phyloP scores from a whole-genome alignment of 345 rosid genomes.

The Noccaea caerulescens region DNA sequence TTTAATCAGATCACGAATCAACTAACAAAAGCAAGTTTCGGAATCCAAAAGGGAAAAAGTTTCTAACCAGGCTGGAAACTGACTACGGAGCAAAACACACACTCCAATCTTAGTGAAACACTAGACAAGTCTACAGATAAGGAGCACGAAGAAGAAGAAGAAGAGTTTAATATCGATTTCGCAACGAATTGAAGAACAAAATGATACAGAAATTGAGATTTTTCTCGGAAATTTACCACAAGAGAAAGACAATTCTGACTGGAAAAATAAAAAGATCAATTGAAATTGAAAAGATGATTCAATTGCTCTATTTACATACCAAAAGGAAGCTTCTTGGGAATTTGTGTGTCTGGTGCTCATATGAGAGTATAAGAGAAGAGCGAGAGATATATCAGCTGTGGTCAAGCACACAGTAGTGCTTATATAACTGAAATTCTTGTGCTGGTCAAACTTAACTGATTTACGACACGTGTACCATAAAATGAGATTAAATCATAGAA shows the following conservation, averaged over 20 bases:
- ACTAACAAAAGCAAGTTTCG: not conserved
- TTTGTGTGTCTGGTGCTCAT: constrained; percentile 17
- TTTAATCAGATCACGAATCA: constrained; percentile 6
- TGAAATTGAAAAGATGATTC: not conserved
- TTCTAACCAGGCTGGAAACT: constrained; percentile 14
- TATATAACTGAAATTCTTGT: not conserved
- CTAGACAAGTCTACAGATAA: constrained; percentile 6
- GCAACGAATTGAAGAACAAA: constrained; percentile 32
- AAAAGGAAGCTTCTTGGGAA: constrained; percentile 43
- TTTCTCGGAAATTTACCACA: constrained; percentile 1
- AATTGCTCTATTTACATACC: constrained; percentile 29
- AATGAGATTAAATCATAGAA: not conserved
- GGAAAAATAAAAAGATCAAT: not conserved
- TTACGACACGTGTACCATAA: constrained; percentile 11
- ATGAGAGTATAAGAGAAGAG: constrained; percentile 11
- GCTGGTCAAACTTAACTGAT: not conserved
- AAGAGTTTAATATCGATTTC: constrained; percentile 18
- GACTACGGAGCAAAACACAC: constrained; percentile 1
- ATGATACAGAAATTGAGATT: constrained; percentile 12
- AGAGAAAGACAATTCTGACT: not conserved
- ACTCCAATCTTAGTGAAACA: constrained; percentile 27
- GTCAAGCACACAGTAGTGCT: constrained; percentile 6
- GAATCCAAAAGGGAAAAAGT: constrained; percentile 23
- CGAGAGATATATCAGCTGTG: constrained; percentile 21
- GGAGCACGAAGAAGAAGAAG: constrained; percentile 14